Evolutionary conservation across 2,329 filamentous ascomycete genomes (phyloP), one percentile per base, ranked within the genome.

Genomic region (Pyrenochaeta sp.): DNA sequence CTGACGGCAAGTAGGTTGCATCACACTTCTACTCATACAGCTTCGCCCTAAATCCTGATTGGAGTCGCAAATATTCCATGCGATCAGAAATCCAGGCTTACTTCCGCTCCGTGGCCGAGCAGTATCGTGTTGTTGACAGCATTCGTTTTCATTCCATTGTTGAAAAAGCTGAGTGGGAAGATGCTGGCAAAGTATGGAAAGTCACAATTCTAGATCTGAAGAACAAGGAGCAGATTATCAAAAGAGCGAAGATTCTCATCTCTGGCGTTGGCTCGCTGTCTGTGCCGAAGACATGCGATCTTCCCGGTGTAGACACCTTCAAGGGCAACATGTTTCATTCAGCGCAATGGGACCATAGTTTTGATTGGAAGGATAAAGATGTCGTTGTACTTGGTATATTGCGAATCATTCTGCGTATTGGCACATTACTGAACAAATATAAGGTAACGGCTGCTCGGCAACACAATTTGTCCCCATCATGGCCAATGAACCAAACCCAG

Each of bases 1-100:
- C 32, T 58, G 14, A 54, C n/a, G 17, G 14, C 1, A 7, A 17
- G 10, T 45, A 68, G 65, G 67, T 73, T n/a, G 66, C 69, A 0
- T 64, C 61, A 1, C 85, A 87, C 72, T 86, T 84, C 69, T 88
- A 88, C 66, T 85, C 85, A 56, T 87, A 85, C 64, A 83, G 83
- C 6, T 87, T 84, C 78, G 79, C 81, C 39, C 81, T 82, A 4
- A 88, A 87, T 63, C 81, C 80, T 6, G 78, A 80, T 33, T 89
- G 86, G 85, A 79, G 80, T 15, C 80, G 81, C 49, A 85, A 87
- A 65, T 87, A 84, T 63, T 78, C 83, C 0, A 73, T 79, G 0
- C 82, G 82, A 0, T 73, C 74, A 0, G 85, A 88, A 64, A 87
- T 88, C 36, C 77, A 80, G 35, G 71, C 74, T 2, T 88, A 88